These are phyloP conservation scores for Amanita inopinata DNA, from an alignment of 768 basidiomycete species.

Conservation along the genomic window DNA sequence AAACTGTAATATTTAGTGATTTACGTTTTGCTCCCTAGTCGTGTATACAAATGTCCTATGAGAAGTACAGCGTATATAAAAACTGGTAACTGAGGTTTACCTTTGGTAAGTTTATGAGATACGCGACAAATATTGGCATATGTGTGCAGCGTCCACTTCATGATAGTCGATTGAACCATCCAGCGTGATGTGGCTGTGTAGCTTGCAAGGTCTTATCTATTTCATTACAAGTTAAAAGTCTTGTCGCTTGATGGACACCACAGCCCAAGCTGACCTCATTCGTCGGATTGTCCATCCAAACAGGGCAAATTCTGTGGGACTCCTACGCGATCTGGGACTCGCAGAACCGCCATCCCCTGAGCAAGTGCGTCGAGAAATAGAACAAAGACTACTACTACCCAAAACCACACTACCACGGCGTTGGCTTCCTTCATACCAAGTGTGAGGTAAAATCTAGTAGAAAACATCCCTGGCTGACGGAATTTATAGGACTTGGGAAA, in stretches of 20 bases:
- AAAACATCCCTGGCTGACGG: conserved; percentile 10
- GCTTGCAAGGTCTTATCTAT: too few species aligned
- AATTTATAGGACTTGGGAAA: conserved; percentile 59
- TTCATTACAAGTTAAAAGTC: neutral
- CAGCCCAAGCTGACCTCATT: conserved; percentile 27
- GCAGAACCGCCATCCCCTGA: conserved; percentile 46
- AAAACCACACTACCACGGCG: conserved; percentile 54
- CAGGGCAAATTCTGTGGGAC: conserved; percentile 24
- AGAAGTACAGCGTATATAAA: too few species aligned
- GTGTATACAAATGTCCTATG: too few species aligned
- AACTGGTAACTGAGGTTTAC: too few species aligned
- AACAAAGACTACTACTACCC: conserved; percentile 66
- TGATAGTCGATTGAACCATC: too few species aligned
- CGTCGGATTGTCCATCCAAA: conserved; percentile 38
- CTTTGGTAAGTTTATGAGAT: too few species aligned
- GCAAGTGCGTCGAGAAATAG: conserved; percentile 58
- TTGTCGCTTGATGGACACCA: conserved; percentile 21
- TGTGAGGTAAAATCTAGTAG: conserved; percentile 40
- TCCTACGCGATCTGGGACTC: conserved; percentile 52
- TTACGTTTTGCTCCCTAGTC: too few species aligned
- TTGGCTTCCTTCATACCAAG: conserved; percentile 76
- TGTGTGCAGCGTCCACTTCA: too few species aligned
- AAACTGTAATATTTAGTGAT: too few species aligned
- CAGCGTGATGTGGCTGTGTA: conserved; percentile 6
- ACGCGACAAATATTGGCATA: too few species aligned